A percentile compares a stretch with the other conserved stretches of the same genome.
phyloP scores from a whole-genome alignment of 164 flowering plant genomes.

The Magnolia changhungtana region DNA sequence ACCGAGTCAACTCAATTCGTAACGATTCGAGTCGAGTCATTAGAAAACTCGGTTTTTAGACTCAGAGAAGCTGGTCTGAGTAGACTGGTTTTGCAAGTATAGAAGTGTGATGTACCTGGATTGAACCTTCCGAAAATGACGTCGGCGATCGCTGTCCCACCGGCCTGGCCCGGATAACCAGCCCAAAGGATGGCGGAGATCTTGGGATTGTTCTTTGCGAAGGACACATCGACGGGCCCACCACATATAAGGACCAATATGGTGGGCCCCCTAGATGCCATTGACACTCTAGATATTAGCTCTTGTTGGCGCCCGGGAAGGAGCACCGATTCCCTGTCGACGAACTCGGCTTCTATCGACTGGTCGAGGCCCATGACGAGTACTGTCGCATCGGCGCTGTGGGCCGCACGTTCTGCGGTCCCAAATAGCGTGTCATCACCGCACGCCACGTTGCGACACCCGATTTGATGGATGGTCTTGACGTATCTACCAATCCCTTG shows the following conservation, averaged over 20 bases:
- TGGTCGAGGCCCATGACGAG: constrained; percentile 91
- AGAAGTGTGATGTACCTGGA: constrained; percentile 50
- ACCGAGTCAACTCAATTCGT: too few species aligned
- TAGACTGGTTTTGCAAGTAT: background rate
- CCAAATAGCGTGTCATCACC: constrained; percentile 33
- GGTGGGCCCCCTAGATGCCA: constrained; percentile 70
- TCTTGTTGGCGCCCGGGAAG: constrained; percentile 85
- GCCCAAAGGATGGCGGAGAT: constrained; percentile 73
- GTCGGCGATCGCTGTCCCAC: constrained; percentile 91
- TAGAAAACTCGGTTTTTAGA: too few species aligned
- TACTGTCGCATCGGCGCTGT: constrained; percentile 71
- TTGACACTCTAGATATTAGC: constrained; percentile 59
- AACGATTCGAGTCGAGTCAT: too few species aligned
- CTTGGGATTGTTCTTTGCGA: constrained; percentile 61
- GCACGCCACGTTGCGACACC: constrained; percentile 68
- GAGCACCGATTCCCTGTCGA: constrained; percentile 57
- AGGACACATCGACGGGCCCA: constrained; percentile 80
- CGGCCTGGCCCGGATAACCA: constrained; percentile 92
- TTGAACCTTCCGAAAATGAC: constrained; percentile 66
- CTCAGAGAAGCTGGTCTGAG: too few species aligned
- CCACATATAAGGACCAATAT: constrained; percentile 80
- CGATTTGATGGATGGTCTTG: constrained; percentile 50
- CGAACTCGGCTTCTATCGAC: constrained; percentile 73
- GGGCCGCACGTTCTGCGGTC: constrained; percentile 60
- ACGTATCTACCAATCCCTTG: constrained; percentile 70